Evolutionary conservation across 345 rosid genomes (phyloP), one percentile per base, ranked within the genome.

Genomic region (Boechera retrofracta): DNA sequence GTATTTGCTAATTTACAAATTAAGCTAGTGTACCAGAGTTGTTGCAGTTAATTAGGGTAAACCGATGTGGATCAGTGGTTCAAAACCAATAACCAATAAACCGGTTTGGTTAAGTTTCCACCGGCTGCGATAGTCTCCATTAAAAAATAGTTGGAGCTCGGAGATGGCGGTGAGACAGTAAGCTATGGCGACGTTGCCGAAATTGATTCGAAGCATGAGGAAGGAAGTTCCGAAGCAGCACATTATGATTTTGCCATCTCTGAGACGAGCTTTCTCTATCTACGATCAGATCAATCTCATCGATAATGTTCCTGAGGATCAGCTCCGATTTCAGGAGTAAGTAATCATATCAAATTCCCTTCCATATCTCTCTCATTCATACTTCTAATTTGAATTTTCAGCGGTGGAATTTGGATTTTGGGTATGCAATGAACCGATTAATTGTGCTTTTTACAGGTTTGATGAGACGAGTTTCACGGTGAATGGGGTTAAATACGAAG

Each of bases 261-360:
- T 88, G 10, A 74, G 94, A 51, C 87, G 96, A 52, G 92, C 96
- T 53, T 89, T 90, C 75, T 92, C 97, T 79, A 88, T 89, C 10
- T 91, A 90, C 76, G 96, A 92, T 80, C 97, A 92, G 87, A 88
- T 92, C 82, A 90, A 92, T 85, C 87, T 90, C 77, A 90, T 90
- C 71, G 91, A 90, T 73, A 86, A 16, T 64, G 90, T 85, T 65
- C 92, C 94, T 13, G 89, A 90, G 6, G 98, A 92, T 71, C 92
- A 89, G 55, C 96, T 92, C 33, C 94, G 92, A 44, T 92, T 92
- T 60, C 91, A 89, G 67, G 83, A 84, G 92, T 86, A 67, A 82
- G 91, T 86, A 62, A 77, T 58, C 67, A 39, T 35, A 18, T 42
- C 29, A 41, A 36, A 48, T 41, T 21, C 32, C 16, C 51, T 67